phyloP scores from a whole-genome alignment of 2,329 filamentous ascomycete species.

The Trichothecium roseum region DNA sequence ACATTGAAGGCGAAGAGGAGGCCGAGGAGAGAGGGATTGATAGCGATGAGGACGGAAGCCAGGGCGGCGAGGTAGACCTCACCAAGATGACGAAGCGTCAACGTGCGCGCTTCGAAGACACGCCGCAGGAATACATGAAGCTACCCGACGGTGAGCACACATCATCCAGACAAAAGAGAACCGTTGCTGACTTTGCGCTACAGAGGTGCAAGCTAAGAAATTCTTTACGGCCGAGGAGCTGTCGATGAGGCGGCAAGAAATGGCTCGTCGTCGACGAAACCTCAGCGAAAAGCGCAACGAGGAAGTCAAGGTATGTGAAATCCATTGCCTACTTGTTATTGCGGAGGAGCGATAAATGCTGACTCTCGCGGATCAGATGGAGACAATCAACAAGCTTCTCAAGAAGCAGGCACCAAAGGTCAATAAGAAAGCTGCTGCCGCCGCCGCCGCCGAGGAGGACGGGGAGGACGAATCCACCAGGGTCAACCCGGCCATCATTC shows the following conservation, averaged over 20 bases:
- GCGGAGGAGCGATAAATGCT: neutral
- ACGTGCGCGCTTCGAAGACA: conserved; percentile 47
- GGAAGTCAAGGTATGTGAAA: conserved; percentile 44
- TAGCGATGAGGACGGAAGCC: conserved; percentile 34
- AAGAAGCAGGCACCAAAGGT: conserved; percentile 78
- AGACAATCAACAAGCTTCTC: conserved; percentile 83
- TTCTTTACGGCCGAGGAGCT: conserved; percentile 50
- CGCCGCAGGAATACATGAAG: conserved; percentile 45
- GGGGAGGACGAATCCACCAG: conserved; percentile 36
- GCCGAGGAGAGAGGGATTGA: conserved; percentile 27
- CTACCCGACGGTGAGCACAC: conserved; percentile 43
- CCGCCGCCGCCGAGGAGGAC: conserved; percentile 26
- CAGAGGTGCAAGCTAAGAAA: conserved; percentile 56
- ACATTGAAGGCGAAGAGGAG: conserved; percentile 28
- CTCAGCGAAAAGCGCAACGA: conserved; percentile 56
- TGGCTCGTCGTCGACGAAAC: conserved; percentile 50
- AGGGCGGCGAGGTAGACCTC: conserved; percentile 37
- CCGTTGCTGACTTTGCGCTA: neutral
- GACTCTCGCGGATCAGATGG: conserved; percentile 46
- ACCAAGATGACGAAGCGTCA: conserved; percentile 53
- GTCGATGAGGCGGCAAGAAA: conserved; percentile 51
- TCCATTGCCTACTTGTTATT: neutral
- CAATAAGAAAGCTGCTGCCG: conserved; percentile 38
- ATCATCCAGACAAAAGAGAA: neutral
- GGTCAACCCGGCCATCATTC: conserved; percentile 51